These are phyloP conservation scores for Ceratobasidium sp. DNA, from an alignment of 1,284 basidiomycete genomes.

Conservation along the genomic window DNA sequence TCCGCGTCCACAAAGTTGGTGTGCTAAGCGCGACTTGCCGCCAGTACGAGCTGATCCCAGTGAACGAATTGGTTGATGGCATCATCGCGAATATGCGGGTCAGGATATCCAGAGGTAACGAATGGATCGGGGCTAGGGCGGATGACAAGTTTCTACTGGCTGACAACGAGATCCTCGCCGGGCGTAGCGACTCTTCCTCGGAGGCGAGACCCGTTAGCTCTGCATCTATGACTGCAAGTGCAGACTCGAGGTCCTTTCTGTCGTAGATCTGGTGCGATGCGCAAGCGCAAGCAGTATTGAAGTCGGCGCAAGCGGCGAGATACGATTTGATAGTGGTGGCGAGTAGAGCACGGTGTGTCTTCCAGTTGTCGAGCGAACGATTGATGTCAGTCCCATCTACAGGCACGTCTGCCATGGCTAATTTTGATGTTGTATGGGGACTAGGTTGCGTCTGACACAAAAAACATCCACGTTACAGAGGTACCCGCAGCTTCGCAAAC, in stretches of 20 bases:
- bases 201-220: background rate
- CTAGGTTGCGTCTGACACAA: too few species aligned
- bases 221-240: background rate
- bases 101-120: background rate
- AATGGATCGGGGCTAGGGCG: background rate
- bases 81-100: background rate
- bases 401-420: too few species aligned
- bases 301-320: background rate
- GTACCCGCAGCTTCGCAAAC: too few species aligned
- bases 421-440: too few species aligned
- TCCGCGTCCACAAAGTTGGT: background rate
- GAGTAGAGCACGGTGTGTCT: background rate
- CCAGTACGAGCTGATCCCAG: constrained; percentile 13
- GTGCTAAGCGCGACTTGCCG: background rate
- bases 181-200: background rate
- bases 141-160: background rate
- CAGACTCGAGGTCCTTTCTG: background rate
- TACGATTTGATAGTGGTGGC: background rate
- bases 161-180: background rate
- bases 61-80: background rate
- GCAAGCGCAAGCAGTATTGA: background rate
- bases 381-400: background rate
- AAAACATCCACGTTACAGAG: too few species aligned
- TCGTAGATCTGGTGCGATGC: background rate
- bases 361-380: background rate